phyloP scores from a whole-genome alignment of 768 basidiomycete genomes.

The Tricholoma sp. region DNA sequence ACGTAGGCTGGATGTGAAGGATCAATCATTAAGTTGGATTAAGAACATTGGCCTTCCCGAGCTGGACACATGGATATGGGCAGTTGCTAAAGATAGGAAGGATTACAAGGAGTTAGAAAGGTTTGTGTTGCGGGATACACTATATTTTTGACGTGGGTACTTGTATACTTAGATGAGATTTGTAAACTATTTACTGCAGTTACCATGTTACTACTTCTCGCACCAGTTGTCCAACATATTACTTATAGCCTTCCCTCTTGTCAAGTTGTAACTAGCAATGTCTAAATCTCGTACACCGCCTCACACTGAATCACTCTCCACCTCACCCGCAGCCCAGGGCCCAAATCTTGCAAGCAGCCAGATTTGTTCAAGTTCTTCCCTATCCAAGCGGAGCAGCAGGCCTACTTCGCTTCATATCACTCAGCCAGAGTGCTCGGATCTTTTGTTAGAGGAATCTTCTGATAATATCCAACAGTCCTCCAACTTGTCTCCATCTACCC shows the following conservation, averaged over 20 bases:
- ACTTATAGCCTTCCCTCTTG: not conserved
- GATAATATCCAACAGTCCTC: constrained; percentile 21
- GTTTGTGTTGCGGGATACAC: constrained; percentile 61
- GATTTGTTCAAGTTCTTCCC: constrained; percentile 32
- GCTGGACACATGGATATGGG: constrained; percentile 80
- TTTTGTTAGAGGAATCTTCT: constrained; percentile 37
- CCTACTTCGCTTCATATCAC: constrained; percentile 42
- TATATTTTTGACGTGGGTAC: constrained; percentile 52
- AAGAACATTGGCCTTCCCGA: constrained; percentile 52
- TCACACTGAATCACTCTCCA: constrained; percentile 40
- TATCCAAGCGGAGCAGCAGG: constrained; percentile 38
- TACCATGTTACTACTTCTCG: not conserved
- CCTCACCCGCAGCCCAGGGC: constrained; percentile 35
- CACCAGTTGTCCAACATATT: not conserved
- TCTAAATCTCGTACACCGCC: constrained; percentile 17
- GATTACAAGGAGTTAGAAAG: constrained; percentile 66
- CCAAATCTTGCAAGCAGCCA: constrained; percentile 10
- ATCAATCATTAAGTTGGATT: constrained; percentile 41
- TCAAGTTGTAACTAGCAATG: not conserved
- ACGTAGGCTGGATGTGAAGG: constrained; percentile 26
- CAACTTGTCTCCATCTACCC: constrained; percentile 12
- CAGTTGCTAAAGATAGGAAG: constrained; percentile 69
- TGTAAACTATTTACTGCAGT: not conserved
- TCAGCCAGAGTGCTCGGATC: constrained; percentile 33
- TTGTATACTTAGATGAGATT: not conserved